Conservation (phyloP, 495 filamentous ascomycete species). For the Aspergillus conjunctus region DNA sequence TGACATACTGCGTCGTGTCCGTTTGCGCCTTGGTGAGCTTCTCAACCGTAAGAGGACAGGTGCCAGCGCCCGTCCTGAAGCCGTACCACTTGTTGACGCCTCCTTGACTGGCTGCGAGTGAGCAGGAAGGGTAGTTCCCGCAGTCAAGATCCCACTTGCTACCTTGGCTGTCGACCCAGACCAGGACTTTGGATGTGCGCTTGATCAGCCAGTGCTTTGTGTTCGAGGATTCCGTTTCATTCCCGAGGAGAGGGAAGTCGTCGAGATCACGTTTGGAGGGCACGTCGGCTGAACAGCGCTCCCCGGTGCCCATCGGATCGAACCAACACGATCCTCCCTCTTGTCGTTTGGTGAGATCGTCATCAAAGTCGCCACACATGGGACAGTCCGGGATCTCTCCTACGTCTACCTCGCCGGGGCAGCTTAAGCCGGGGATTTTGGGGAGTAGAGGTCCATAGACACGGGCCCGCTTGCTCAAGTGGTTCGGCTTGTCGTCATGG, state of each 20-base stretch:
- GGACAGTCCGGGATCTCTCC: background rate
- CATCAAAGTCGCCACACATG: background rate
- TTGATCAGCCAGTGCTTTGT: background rate
- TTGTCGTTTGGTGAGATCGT: background rate
- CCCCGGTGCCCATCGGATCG: background rate
- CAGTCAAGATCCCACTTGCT: background rate
- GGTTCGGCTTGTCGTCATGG: background rate
- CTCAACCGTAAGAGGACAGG: background rate
- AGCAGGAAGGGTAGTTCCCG: conserved; percentile 1
- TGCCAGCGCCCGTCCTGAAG: background rate
- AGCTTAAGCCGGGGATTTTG: background rate
- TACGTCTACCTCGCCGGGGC: background rate
- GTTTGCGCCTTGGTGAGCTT: background rate
- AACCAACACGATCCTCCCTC: background rate
- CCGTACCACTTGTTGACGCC: conserved; percentile 5
- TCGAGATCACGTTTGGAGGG: background rate
- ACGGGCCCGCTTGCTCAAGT: conserved; percentile 7
- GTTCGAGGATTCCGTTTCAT: background rate
- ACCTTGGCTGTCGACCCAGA: background rate
- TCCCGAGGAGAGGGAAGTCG: background rate
- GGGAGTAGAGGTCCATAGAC: conserved; percentile 15
- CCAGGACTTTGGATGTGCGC: background rate
- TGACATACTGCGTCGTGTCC: background rate
- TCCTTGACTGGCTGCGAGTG: background rate
- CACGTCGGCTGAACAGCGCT: background rate